Percentiles rank a stretch among this genome's conserved stretches.
Conservation (phyloP, 257 asterid genomes). For the Linderniella brevidens region DNA sequence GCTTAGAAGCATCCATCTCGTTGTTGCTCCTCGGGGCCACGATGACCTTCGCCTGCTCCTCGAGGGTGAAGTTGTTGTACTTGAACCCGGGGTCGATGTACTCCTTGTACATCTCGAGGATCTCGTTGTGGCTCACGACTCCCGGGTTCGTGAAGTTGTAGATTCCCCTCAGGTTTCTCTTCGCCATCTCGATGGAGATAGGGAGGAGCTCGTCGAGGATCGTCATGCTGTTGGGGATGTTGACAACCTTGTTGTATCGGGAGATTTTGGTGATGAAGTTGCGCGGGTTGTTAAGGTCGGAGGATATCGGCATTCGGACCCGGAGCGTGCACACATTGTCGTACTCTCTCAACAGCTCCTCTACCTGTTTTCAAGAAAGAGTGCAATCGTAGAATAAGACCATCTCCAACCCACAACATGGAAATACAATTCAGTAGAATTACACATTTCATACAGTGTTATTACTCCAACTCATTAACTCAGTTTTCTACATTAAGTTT, state of each 20-base stretch:
- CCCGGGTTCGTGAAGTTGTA: conserved; percentile 97
- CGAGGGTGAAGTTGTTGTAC: conserved; percentile 71
- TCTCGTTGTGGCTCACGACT: conserved; percentile 85
- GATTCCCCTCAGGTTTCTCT: conserved; percentile 77
- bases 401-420: too few relatives aligned
- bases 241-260: conserved; percentile 69
- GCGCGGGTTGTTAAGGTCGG: conserved; percentile 83
- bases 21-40: conserved; percentile 84
- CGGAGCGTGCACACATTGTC: conserved; percentile 92
- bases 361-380: conserved; percentile 63
- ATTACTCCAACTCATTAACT: too few relatives aligned
- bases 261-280: conserved; percentile 88
- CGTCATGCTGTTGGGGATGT: conserved; percentile 98
- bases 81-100: conserved; percentile 56
- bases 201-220: conserved; percentile 93
- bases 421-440: too few relatives aligned
- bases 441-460: too few relatives aligned
- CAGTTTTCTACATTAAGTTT: too few relatives aligned
- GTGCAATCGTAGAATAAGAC: too few relatives aligned
- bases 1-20: conserved; percentile 72
- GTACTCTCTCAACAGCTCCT: conserved; percentile 73
- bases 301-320: conserved; percentile 90
- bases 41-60: conserved; percentile 93
- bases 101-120: conserved; percentile 83
- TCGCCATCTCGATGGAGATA: conserved; percentile 93